Base-by-base conservation (phyloP, 306 rosid genomes). In the Quercus suber region DNA sequence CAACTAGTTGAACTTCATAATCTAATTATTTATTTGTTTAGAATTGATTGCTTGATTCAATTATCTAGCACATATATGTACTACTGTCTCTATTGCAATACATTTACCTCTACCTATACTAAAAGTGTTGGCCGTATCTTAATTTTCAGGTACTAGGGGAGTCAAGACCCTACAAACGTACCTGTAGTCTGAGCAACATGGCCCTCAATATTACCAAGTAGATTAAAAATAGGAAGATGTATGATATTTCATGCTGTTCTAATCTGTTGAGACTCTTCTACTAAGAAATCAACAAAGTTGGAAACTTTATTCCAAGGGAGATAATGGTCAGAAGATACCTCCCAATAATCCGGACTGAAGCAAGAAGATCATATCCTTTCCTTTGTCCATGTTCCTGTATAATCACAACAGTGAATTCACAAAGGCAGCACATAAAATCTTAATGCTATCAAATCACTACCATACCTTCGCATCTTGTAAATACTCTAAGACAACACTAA, bases 311-410 rank as follows among this genome's bases (percentile, higher is more conserved):
- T 28, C 69, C 2, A 19, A 5, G 64, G 25, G 74, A 55, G 37
- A 56, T 59, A 21, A 58, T 17, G 61, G 78, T 15, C 52, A 43
- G 73, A 81, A 1, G 69, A 60, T 82, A 92, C 99, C 98, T 95
- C 82, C 99, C 99, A 83, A 92, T 83, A 82, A 95, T 81, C 65
- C 99, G 88, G 73, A 95, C 97, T 28, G 99, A 95, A 73, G 98
- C 97, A 74, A 95, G 92, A 67, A 92, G 90, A 83, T 92, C 99
- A 84, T 89, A 87, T 82, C 99, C 99, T 85, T 91, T 95, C 73
- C 79, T 87, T 82, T 85, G 92, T 55, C 89, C 90, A 80, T 84
- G 98, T 80, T 90, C 97, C 99, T 95, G 89, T 15, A 76, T 51
- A 77, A 85, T 63, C 74, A 82, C 59, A 79, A 77, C 69, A 57